A percentile compares a stretch with the other conserved stretches of the same genome.
These are phyloP conservation scores for Pholiota microspora DNA, from an alignment of 768 basidiomycete species.

Conservation along the genomic window DNA sequence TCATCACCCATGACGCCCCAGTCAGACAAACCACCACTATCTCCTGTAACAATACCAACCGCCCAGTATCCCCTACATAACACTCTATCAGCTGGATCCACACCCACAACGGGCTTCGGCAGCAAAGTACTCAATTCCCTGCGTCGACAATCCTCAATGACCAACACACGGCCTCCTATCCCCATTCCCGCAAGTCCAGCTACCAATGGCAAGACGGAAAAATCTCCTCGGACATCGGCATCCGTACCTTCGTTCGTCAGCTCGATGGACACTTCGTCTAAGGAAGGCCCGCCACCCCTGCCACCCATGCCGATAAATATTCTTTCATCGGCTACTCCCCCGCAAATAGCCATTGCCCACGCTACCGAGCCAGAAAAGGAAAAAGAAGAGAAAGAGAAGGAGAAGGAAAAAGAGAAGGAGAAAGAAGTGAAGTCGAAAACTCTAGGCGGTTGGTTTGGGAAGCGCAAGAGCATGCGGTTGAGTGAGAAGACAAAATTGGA, in stretches of 20 bases:
- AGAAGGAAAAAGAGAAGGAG: constrained; percentile 38
- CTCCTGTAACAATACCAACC: constrained; percentile 12
- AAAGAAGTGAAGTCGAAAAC: constrained; percentile 39
- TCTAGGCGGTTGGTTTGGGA: constrained; percentile 47
- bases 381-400: constrained; percentile 37
- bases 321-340: constrained; percentile 9
- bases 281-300: constrained; percentile 20
- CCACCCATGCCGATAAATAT: constrained; percentile 24
- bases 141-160: constrained; percentile 32
- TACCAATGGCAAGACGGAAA: constrained; percentile 23
- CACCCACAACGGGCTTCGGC: constrained; percentile 22
- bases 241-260: constrained; percentile 25
- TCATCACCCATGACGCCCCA: constrained; percentile 17
- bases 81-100: constrained; percentile 5
- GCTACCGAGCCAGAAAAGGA: constrained; percentile 34
- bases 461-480: constrained; percentile 47
- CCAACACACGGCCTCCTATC: constrained; percentile 18
- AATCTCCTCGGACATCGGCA: constrained; percentile 27
- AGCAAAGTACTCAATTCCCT: constrained; percentile 29
- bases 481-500: constrained; percentile 28
- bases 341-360: constrained; percentile 14
- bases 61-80: constrained; percentile 6
- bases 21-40: constrained; percentile 10
- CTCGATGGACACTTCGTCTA: constrained; percentile 13
- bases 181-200: constrained; percentile 1